Percentiles rank a stretch among this genome's conserved stretches.
These are phyloP conservation scores for Plicaturopsis crispa DNA, from an alignment of 768 basidiomycete genomes.

Conservation along the genomic window DNA sequence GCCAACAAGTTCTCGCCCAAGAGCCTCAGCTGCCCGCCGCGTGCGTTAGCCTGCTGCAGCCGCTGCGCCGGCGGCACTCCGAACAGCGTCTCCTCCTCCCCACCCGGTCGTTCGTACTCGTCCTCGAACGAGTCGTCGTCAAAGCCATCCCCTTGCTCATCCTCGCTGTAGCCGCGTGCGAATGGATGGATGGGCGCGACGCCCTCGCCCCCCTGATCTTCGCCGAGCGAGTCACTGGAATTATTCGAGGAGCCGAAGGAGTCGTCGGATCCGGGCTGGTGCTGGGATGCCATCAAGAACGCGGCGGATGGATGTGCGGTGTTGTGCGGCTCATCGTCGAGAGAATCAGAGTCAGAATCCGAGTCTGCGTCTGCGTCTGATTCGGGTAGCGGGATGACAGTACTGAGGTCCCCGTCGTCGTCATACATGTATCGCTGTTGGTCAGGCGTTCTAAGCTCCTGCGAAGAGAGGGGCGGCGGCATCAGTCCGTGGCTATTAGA, in stretches of 20 bases:
- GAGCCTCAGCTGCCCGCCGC: constrained; percentile 37
- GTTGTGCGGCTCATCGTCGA: constrained; percentile 47
- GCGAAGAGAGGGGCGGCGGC: constrained; percentile 2
- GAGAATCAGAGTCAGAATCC: constrained; percentile 55
- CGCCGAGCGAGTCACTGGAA: constrained; percentile 49
- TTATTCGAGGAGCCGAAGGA: constrained; percentile 40
- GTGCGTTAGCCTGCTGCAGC: constrained; percentile 14
- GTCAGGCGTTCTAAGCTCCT: constrained; percentile 15
- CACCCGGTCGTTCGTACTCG: constrained; percentile 21
- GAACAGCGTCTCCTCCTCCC: constrained; percentile 63
- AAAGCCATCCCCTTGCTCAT: constrained; percentile 29
- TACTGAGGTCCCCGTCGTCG: constrained; percentile 15
- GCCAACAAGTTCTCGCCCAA: constrained; percentile 56
- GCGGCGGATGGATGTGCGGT: constrained; percentile 63
- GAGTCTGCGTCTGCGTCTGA: constrained; percentile 23
- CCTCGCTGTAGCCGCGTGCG: too few relatives aligned
- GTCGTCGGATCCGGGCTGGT: constrained; percentile 22
- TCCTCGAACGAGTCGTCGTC: constrained; percentile 52
- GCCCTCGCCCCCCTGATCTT: constrained; percentile 33
- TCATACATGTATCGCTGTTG: constrained; percentile 12
- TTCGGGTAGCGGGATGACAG: constrained; percentile 3
- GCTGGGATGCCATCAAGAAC: constrained; percentile 54
- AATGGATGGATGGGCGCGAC: constrained; percentile 55
- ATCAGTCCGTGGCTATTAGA: neutral
- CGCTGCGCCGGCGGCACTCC: constrained; percentile 54